phyloP scores from a whole-genome alignment of 2,329 filamentous ascomycete species.

The Aspergillus amoenus region DNA sequence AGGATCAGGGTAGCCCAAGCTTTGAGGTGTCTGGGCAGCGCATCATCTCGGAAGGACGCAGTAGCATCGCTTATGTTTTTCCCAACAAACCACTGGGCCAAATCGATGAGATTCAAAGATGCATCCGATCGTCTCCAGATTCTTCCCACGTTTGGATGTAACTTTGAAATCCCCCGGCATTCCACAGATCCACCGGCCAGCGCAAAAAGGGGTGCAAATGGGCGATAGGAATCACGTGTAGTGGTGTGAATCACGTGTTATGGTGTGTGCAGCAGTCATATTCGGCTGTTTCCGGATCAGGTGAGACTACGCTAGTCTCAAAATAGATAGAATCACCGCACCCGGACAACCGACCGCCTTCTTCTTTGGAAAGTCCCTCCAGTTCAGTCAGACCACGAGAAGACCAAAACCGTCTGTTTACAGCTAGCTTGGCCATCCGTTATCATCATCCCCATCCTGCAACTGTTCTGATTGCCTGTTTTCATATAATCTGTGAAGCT shows the following conservation, averaged over 20 bases:
- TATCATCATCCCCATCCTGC: not conserved
- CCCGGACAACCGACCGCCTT: not conserved
- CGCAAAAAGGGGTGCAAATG: not conserved
- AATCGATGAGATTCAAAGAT: too few relatives aligned
- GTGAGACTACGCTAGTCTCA: not conserved
- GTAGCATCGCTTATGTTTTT: not conserved
- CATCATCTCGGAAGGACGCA: too few relatives aligned
- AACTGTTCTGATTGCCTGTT: not conserved
- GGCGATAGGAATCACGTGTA: not conserved
- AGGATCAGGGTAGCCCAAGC: too few relatives aligned
- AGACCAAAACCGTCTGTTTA: not conserved
- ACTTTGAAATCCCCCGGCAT: constrained; percentile 6
- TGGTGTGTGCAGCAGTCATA: not conserved
- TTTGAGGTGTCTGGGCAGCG: too few relatives aligned
- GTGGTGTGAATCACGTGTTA: not conserved
- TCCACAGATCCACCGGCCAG: not conserved
- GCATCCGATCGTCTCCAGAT: not conserved
- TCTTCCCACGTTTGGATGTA: not conserved
- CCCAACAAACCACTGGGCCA: not conserved
- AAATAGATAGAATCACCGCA: not conserved
- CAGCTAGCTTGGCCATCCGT: not conserved
- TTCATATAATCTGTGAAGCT: not conserved
- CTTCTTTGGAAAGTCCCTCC: constrained; percentile 1
- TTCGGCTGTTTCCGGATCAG: constrained; percentile 10
- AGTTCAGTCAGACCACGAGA: not conserved